Evolutionary conservation across 176 grass and related monocot genomes (phyloP), one percentile per base, ranked within the genome.

Genomic region (Aegilops speltoides): DNA sequence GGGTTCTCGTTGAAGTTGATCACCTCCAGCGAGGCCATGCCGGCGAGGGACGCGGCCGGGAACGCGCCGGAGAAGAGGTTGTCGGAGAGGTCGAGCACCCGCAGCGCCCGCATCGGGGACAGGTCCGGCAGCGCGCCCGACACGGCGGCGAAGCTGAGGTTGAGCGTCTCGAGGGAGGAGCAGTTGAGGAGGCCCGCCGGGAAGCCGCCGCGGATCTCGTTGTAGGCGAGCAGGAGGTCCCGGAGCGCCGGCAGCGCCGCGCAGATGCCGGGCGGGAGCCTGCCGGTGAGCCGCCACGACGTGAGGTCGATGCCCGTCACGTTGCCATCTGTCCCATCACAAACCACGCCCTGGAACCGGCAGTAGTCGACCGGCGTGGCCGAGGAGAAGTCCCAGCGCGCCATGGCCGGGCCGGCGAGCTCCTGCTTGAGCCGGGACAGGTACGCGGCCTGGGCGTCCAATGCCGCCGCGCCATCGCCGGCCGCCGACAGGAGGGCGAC

Each of bases 1-100:
- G 97, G 94, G 88, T 96, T 96, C 92, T 99, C 88, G 81, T 99
- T 99, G 65, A 96, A 83, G 87, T 96, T 94, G 80, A 93, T 14
- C 1, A 88, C 81, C 92, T 99, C 92, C 2, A 99, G 86, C 2
- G 38, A 54, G 15, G 85, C 79, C 61, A 96, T 57, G 89, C 91
- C 89, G 46, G 80, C 80, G 82, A 94, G 79, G 67, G 94, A 87
- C 28, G 85, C 17, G 12, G 70, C 22, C 13, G 97, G 97, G 89
- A 99, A 96, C 32, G 85, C 82, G 28, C 94, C 97, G 20, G 92
- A 73, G 87, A 96, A 96, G 82, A 78, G 36, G 79, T 99, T 99
- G 82, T 90, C 69, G 17, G 90, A 80, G 33, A 96, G 66, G 82
- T 99, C 97, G 28, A 99, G 88, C 52, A 52, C 81, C 8, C 70